Percentiles rank a stretch among this genome's conserved stretches.
phyloP scores from a whole-genome alignment of 768 basidiomycete genomes.

The Fomitopsis serialis region DNA sequence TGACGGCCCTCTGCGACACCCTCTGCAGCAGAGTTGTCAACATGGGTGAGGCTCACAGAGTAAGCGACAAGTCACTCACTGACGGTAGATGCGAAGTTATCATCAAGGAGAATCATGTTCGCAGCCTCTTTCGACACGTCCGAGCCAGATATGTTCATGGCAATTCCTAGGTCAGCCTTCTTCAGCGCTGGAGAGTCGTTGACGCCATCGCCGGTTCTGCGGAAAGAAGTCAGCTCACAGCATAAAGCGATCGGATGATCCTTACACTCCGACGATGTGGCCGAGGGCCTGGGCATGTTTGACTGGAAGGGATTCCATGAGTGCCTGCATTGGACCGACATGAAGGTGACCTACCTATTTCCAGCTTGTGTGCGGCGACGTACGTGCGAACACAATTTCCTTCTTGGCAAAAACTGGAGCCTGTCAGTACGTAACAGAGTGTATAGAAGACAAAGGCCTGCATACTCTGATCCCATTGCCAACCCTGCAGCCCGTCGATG shows the following conservation, averaged over 20 bases:
- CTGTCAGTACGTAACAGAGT: not conserved
- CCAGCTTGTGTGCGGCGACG: slow-evolving; percentile 68
- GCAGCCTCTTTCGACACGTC: slow-evolving; percentile 74
- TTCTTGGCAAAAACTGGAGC: slow-evolving; percentile 55
- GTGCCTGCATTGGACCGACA: not conserved
- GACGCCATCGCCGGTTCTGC: slow-evolving; percentile 65
- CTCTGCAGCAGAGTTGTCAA: slow-evolving; percentile 29
- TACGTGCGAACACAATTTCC: slow-evolving; percentile 69
- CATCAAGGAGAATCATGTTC: slow-evolving; percentile 69
- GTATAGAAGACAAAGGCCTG: slow-evolving; percentile 4
- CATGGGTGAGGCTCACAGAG: not conserved
- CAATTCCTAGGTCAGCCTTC: slow-evolving; percentile 68
- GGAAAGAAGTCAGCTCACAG: not conserved
- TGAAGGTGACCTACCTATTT: slow-evolving; percentile 45
- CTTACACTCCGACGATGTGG: slow-evolving; percentile 69
- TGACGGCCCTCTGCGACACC: slow-evolving; percentile 65
- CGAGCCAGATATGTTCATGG: slow-evolving; percentile 72
- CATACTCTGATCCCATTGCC: slow-evolving; percentile 73
- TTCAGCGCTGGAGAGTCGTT: slow-evolving; percentile 71
- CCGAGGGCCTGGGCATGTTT: slow-evolving; percentile 68
- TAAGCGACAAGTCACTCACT: slow-evolving; percentile 35
- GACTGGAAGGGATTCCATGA: slow-evolving; percentile 32
- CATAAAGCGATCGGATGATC: slow-evolving; percentile 6
- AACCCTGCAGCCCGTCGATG: slow-evolving; percentile 60
- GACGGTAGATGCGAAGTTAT: slow-evolving; percentile 70